Evolutionary conservation across 164 flowering plant species (phyloP).

Genomic region (Stephania yunnanensis): DNA sequence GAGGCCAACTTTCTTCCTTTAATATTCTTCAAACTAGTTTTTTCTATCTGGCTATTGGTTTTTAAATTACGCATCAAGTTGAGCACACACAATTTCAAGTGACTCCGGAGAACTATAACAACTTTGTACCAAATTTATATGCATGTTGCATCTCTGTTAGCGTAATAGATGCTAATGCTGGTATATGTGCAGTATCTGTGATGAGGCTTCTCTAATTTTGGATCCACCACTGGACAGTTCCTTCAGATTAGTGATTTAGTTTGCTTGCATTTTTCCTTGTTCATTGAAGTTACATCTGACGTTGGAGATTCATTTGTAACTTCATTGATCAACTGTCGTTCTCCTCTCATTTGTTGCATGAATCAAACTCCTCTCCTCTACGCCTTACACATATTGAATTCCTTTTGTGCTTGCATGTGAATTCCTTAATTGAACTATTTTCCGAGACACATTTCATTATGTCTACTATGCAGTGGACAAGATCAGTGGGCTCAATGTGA

Average conservation of each 20-base stretch:
- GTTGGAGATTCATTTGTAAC: not conserved
- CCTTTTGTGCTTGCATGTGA: slow-evolving; percentile 1
- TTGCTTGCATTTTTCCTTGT: not conserved
- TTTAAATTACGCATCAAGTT: not conserved
- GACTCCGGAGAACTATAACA: too few relatives aligned
- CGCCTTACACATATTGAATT: not conserved
- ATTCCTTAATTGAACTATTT: not conserved
- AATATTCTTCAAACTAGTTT: not conserved
- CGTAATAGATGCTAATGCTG: not conserved
- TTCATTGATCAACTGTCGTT: not conserved
- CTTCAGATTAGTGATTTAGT: not conserved
- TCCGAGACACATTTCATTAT: not conserved
- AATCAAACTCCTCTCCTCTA: not conserved
- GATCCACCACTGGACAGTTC: not conserved
- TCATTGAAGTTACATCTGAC: not conserved
- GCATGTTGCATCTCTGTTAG: not conserved
- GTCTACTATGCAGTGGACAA: slow-evolving; percentile 44
- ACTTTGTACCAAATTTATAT: too few relatives aligned
- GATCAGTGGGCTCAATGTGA: slow-evolving; percentile 98
- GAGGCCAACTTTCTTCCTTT: too few relatives aligned
- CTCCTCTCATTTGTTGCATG: not conserved
- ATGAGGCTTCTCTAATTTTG: not conserved
- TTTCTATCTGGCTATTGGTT: not conserved
- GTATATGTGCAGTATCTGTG: not conserved
- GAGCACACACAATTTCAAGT: too few relatives aligned